A percentile compares a stretch with the other conserved stretches of the same genome.
These are phyloP conservation scores for Marasmius fiardii DNA, from an alignment of 1,284 basidiomycete genomes.

Conservation along the genomic window DNA sequence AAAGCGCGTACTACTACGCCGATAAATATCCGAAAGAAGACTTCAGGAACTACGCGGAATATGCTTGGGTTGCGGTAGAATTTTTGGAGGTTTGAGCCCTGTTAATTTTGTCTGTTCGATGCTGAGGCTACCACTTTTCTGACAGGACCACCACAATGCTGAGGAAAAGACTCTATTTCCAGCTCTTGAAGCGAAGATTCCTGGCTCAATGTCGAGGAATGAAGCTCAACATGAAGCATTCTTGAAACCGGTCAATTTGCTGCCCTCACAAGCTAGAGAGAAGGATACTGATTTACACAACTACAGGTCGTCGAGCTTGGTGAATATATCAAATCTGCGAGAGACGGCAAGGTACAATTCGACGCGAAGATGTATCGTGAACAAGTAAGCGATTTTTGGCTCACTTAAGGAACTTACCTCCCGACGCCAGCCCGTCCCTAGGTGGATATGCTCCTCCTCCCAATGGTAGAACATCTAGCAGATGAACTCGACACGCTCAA, in stretches of 20 bases:
- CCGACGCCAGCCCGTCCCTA: not conserved
- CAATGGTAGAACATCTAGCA: slow-evolving; percentile 19
- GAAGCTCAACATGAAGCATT: slow-evolving; percentile 17
- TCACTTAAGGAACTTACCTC: not conserved
- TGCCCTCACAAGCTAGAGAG: not conserved
- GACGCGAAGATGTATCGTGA: slow-evolving; percentile 12
- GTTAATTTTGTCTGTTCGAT: too few species aligned
- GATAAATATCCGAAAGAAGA: slow-evolving; percentile 17
- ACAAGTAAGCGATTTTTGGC: slow-evolving; percentile 3
- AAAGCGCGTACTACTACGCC: slow-evolving; percentile 18
- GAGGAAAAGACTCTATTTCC: slow-evolving; percentile 17
- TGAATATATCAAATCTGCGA: slow-evolving; percentile 13
- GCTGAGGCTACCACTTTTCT: not conserved
- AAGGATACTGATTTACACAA: not conserved
- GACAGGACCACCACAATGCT: slow-evolving; percentile 17
- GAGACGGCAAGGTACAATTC: slow-evolving; percentile 7
- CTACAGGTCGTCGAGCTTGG: slow-evolving; percentile 13
- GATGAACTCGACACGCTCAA: slow-evolving; percentile 18
- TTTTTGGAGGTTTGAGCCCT: slow-evolving; percentile 13
- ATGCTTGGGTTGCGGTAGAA: slow-evolving; percentile 12
- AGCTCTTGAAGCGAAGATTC: slow-evolving; percentile 13
- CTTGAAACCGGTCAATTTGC: slow-evolving; percentile 11
- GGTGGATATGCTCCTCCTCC: slow-evolving; percentile 15
- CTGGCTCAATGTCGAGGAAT: slow-evolving; percentile 16
- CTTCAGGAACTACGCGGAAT: slow-evolving; percentile 15